Conservation (phyloP, 2,329 filamentous ascomycete genomes). For the Penicillium thymicola region DNA sequence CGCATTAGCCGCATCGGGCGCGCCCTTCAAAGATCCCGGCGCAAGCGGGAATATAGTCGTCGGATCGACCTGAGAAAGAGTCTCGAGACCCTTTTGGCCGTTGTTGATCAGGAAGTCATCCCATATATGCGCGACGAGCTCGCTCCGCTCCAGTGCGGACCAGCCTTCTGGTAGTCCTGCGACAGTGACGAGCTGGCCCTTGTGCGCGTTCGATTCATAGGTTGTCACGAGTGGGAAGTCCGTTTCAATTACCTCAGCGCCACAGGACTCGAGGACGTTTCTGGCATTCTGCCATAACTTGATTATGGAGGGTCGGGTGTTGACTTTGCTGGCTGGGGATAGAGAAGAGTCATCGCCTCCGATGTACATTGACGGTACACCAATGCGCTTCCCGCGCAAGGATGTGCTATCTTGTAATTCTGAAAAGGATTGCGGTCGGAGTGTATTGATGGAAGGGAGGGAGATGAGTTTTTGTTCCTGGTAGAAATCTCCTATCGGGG, state of each 20-base stretch:
- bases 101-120: constrained; percentile 50
- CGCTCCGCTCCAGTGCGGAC: constrained; percentile 47
- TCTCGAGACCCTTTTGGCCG: constrained; percentile 38
- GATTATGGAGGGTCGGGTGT: constrained; percentile 39
- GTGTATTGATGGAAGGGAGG: constrained; percentile 35
- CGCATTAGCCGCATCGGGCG: constrained; percentile 24
- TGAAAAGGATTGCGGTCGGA: constrained; percentile 35
- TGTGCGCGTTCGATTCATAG: constrained; percentile 36
- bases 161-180: constrained; percentile 45
- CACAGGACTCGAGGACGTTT: constrained; percentile 26
- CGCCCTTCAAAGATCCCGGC: constrained; percentile 23
- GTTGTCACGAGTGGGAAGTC: constrained; percentile 33
- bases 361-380: constrained; percentile 52
- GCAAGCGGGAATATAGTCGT: constrained; percentile 38
- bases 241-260: constrained; percentile 33
- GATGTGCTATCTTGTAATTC: constrained; percentile 29
- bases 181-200: constrained; percentile 39
- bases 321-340: constrained; percentile 37
- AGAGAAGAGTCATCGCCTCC: constrained; percentile 35
- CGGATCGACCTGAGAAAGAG: constrained; percentile 42
- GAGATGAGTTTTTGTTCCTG: constrained; percentile 48
- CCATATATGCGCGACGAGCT: constrained; percentile 53
- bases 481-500: constrained; percentile 53
- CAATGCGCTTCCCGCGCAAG: constrained; percentile 47
- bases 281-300: constrained; percentile 34